Evolutionary conservation across 2,329 filamentous ascomycete species (phyloP).

Genomic region (Cordyceps fumosorosea): DNA sequence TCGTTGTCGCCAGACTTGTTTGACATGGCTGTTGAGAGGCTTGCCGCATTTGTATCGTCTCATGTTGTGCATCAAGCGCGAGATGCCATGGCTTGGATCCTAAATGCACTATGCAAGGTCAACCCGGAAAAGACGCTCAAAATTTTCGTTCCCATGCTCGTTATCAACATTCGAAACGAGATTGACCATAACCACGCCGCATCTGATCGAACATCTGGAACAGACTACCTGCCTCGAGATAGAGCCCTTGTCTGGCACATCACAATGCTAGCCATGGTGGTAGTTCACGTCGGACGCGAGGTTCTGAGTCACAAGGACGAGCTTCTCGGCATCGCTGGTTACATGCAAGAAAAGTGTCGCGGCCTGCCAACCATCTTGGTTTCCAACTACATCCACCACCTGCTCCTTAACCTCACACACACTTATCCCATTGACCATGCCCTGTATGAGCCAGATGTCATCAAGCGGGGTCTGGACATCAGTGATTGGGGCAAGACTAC

Average conservation of each 20-base stretch:
- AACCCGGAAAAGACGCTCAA: constrained; percentile 90
- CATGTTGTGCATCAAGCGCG: constrained; percentile 96
- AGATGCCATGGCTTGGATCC: constrained; percentile 98
- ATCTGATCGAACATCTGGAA: constrained; percentile 87
- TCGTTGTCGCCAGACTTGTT: constrained; percentile 90
- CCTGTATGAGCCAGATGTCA: constrained; percentile 73
- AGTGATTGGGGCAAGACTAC: constrained; percentile 80
- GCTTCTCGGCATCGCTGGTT: constrained; percentile 82
- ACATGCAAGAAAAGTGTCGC: constrained; percentile 94
- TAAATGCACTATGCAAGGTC: constrained; percentile 92
- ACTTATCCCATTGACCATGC: constrained; percentile 89
- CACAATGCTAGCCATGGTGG: constrained; percentile 95
- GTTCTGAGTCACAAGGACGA: constrained; percentile 85
- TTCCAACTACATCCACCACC: constrained; percentile 95
- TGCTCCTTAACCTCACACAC: constrained; percentile 87
- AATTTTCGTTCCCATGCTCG: constrained; percentile 81
- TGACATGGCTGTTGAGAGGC: constrained; percentile 84
- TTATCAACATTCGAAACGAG: constrained; percentile 87
- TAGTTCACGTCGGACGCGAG: constrained; percentile 88
- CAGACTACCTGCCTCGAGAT: constrained; percentile 87
- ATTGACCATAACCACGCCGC: constrained; percentile 96
- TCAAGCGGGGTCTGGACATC: constrained; percentile 65
- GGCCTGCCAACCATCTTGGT: constrained; percentile 93
- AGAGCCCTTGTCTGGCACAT: constrained; percentile 93
- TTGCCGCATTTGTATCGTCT: constrained; percentile 82